Evolutionary conservation across 306 rosid species (phyloP).

Genomic region (Prunus armeniaca): DNA sequence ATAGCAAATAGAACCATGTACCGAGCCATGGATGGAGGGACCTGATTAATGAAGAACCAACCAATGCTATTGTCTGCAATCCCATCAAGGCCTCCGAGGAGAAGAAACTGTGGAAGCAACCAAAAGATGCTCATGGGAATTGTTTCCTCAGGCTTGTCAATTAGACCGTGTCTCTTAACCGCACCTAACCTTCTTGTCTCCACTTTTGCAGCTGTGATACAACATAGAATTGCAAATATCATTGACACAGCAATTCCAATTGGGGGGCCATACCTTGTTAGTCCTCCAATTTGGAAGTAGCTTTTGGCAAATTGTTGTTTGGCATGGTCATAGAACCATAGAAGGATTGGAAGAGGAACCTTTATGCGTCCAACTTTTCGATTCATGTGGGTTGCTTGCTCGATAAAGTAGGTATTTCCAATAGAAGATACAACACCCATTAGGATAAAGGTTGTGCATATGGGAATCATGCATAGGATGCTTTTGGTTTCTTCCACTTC

Average conservation of each 20-base stretch:
- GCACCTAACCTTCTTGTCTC: constrained; percentile 25
- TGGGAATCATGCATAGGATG: constrained; percentile 17
- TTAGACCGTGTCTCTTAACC: constrained; percentile 19
- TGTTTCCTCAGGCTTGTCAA: constrained; percentile 11
- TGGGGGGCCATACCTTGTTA: background rate
- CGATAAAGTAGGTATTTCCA: constrained; percentile 22
- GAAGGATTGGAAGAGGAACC: constrained; percentile 18
- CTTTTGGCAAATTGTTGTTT: background rate
- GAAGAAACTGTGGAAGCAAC: constrained; percentile 37
- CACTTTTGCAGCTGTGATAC: constrained; percentile 33
- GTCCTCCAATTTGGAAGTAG: background rate
- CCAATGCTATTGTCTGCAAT: constrained; percentile 5
- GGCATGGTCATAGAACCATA: constrained; percentile 6
- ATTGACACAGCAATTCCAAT: constrained; percentile 22
- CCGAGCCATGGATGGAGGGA: background rate
- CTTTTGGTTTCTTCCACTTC: constrained; percentile 36
- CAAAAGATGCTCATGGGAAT: constrained; percentile 40
- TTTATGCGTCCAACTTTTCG: constrained; percentile 20
- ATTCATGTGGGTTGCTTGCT: constrained; percentile 29
- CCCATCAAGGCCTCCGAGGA: constrained; percentile 25
- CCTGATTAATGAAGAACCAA: background rate
- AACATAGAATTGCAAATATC: constrained; percentile 25
- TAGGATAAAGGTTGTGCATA: constrained; percentile 9
- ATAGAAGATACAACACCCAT: constrained; percentile 24
- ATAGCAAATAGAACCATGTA: background rate